phyloP scores from a whole-genome alignment of 805 yeast genomes.

The Kodamaea kakaduensis region DNA sequence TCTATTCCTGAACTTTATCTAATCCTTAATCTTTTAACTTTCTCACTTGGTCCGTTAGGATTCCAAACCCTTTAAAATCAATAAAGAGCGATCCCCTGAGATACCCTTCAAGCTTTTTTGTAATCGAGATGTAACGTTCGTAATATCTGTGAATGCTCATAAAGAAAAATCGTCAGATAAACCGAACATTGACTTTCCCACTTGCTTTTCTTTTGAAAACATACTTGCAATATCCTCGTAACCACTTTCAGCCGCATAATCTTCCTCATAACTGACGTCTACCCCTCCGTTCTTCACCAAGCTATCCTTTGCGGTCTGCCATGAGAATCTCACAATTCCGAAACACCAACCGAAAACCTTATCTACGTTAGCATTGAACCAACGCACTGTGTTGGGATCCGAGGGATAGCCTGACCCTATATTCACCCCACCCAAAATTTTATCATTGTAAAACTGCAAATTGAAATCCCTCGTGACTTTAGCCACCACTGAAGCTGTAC shows the following conservation, averaged over 20 bases:
- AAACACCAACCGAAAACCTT: constrained; percentile 81
- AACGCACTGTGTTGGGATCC: constrained; percentile 79
- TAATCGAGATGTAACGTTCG: too few relatives aligned
- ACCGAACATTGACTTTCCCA: constrained; percentile 4
- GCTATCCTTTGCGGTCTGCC: constrained; percentile 89
- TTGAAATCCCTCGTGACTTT: constrained; percentile 88
- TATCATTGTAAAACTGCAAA: constrained; percentile 33
- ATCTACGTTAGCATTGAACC: constrained; percentile 66
- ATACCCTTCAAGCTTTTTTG: too few relatives aligned
- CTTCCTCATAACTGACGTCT: constrained; percentile 60
- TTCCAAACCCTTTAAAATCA: too few relatives aligned
- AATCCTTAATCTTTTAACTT: too few relatives aligned
- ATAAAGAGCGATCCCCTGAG: too few relatives aligned
- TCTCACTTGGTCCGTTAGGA: too few relatives aligned
- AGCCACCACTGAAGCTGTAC: constrained; percentile 93
- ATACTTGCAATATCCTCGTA: constrained; percentile 24
- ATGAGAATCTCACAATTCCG: constrained; percentile 74
- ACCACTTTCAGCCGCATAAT: constrained; percentile 28
- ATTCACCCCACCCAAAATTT: constrained; percentile 34
- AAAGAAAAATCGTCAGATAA: constrained; percentile 4
- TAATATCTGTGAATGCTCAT: too few relatives aligned
- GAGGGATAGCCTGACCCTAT: constrained; percentile 92
- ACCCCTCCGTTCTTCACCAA: constrained; percentile 50
- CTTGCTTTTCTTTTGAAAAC: constrained; percentile 11
- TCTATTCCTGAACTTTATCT: too few relatives aligned